A percentile compares a stretch with the other conserved stretches of the same genome.
phyloP scores from a whole-genome alignment of 2,329 filamentous ascomycete species.

The Gyromitra esculenta region DNA sequence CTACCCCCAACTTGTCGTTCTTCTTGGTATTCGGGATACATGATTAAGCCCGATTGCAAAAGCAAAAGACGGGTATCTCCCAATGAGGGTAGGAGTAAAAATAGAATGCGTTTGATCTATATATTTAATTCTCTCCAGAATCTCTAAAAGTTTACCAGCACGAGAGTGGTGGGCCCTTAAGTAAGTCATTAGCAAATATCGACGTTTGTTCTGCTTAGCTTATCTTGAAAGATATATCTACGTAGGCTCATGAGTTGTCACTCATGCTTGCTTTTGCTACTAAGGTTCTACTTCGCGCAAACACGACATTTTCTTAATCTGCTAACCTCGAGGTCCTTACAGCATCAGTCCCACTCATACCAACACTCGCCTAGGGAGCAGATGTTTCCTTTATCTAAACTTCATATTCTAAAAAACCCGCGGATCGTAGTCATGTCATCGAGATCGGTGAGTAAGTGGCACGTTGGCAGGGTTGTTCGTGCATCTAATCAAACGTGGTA shows the following conservation, averaged over 20 bases:
- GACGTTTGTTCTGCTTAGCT: no score
- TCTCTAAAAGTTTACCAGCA: no score
- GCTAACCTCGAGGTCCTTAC: no score
- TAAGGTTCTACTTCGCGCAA: not conserved
- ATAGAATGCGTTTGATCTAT: no score
- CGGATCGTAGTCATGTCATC: slow-evolving; percentile 30
- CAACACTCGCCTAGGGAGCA: not conserved
- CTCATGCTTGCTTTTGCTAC: not conserved
- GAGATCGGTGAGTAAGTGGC: slow-evolving; percentile 20
- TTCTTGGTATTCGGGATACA: no score
- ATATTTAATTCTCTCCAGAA: no score
- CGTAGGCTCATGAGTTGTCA: slow-evolving; percentile 8
- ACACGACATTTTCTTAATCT: not conserved
- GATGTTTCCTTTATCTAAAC: not conserved
- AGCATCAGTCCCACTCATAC: not conserved
- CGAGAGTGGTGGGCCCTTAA: not conserved
- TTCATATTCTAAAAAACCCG: slow-evolving; percentile 9
- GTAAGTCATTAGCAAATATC: not conserved
- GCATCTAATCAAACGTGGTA: slow-evolving; percentile 14
- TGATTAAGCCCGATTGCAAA: no score
- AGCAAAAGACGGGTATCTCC: no score
- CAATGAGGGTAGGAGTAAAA: no score
- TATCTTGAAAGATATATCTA: not conserved
- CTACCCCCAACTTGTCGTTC: not conserved
- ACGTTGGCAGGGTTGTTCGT: slow-evolving; percentile 9